Conservation (phyloP, 169 alveolate genomes). For the Eimeria sp. region DNA sequence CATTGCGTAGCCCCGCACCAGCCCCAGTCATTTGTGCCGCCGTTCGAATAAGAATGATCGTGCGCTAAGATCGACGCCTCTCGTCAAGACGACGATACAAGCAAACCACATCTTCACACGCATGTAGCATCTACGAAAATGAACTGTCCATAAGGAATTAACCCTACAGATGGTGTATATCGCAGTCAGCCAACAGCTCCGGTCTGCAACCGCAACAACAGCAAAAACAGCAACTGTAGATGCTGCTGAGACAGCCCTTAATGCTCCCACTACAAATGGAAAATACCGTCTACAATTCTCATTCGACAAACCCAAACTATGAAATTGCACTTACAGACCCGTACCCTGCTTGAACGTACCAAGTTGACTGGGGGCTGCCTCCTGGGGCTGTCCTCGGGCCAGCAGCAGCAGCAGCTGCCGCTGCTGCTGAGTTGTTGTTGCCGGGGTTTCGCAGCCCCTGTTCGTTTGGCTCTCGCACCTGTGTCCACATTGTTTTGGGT, state of each 20-base stretch:
- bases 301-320: neutral
- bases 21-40: too few relatives aligned
- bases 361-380: neutral
- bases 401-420: conserved; percentile 34
- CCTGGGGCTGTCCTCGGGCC: conserved; percentile 28
- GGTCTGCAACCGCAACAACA: neutral
- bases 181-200: neutral
- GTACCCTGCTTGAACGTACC: neutral
- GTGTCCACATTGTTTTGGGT: neutral
- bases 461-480: conserved; percentile 13
- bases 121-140: neutral
- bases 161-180: neutral
- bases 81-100: too few relatives aligned
- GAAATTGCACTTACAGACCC: neutral
- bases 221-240: neutral
- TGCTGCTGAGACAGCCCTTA: conserved; percentile 5
- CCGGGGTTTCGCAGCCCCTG: neutral
- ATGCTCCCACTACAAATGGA: neutral
- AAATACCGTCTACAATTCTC: neutral
- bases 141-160: neutral
- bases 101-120: neutral
- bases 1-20: neutral
- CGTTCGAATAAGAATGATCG: neutral
- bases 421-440: conserved; percentile 30
- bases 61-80: neutral